Percentiles rank a stretch among this genome's conserved stretches.
phyloP scores from a whole-genome alignment of 179 eudicot genomes.

The Silene coronaria region DNA sequence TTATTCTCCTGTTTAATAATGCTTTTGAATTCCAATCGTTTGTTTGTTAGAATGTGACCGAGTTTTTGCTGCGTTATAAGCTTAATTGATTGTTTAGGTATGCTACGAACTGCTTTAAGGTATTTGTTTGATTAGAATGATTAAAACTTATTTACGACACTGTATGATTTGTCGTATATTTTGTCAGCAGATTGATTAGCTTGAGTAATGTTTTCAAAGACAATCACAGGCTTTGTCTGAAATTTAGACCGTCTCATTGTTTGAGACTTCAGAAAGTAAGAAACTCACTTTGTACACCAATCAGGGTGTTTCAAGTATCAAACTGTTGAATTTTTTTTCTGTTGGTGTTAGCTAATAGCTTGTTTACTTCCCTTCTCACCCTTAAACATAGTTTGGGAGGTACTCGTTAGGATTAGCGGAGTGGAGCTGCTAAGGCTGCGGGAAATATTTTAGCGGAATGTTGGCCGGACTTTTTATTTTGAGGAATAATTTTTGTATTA shows the following conservation, averaged over 20 bases:
- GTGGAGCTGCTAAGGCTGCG: background rate
- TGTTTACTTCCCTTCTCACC: no score
- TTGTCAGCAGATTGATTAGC: no score
- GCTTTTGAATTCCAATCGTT: background rate
- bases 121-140: background rate
- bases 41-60: background rate
- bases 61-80: background rate
- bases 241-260: background rate
- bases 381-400: background rate
- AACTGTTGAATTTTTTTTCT: background rate
- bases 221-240: no score
- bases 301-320: background rate
- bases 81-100: background rate
- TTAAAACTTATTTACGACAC: background rate
- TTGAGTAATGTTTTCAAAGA: no score
- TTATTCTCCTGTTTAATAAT: background rate
- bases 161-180: no score
- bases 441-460: background rate
- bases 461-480: background rate
- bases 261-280: background rate
- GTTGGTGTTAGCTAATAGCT: background rate
- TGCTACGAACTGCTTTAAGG: background rate
- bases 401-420: background rate
- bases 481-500: background rate
- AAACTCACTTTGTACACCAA: background rate